Evolutionary conservation across 306 rosid genomes (phyloP).

Genomic region (Trifolium fragiferum): DNA sequence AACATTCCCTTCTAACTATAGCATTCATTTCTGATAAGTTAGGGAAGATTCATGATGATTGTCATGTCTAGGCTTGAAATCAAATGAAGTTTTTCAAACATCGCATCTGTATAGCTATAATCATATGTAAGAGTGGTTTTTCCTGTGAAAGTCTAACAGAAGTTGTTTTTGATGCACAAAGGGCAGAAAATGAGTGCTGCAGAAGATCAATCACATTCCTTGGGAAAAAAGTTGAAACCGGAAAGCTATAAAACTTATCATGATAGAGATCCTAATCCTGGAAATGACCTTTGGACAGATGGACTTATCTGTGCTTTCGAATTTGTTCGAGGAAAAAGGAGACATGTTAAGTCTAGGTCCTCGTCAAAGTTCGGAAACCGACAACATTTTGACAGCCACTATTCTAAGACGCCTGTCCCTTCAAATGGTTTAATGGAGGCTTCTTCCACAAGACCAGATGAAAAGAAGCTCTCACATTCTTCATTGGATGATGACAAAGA

Average conservation of each 20-base stretch:
- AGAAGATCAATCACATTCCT: conserved; percentile 43
- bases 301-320: conserved; percentile 96
- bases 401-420: conserved; percentile 43
- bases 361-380: conserved; percentile 44
- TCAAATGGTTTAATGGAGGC: conserved; percentile 45
- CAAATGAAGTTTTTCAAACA: background rate
- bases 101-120: background rate
- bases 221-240: conserved; percentile 45
- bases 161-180: conserved; percentile 29
- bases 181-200: conserved; percentile 45
- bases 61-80: conserved; percentile 2
- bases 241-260: conserved; percentile 49
- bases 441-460: conserved; percentile 41
- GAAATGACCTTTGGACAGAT: conserved; percentile 76
- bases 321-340: conserved; percentile 56
- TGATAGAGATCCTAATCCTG: conserved; percentile 55
- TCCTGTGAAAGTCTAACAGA: background rate
- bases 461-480: conserved; percentile 34
- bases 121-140: conserved; percentile 14
- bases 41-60: conserved; percentile 33
- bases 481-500: conserved; percentile 42
- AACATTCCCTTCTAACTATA: background rate
- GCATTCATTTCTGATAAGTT: background rate
- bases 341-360: conserved; percentile 43
- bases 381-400: conserved; percentile 45